Base-by-base conservation (phyloP, 2,329 filamentous ascomycete genomes). In the Penicillium digitatum region DNA sequence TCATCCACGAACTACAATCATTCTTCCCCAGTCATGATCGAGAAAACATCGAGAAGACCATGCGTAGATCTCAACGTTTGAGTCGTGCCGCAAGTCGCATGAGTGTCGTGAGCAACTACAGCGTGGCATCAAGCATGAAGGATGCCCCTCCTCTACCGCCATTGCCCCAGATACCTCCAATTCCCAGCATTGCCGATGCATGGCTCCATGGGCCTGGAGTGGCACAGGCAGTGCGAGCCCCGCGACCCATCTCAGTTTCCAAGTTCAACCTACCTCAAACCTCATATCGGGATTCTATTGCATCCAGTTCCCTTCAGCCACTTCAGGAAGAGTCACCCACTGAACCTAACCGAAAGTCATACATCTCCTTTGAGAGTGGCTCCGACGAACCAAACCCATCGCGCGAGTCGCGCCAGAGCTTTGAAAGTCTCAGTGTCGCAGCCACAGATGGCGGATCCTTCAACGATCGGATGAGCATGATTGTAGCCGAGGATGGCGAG, bases 1-100 rank as follows among this genome's bases (percentile, higher is more conserved):
- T 99, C 69, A 93, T 93, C 26, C 95, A 94, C 22, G 94, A 99
- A 70, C 79, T 99, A 56, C 94, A 90, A 1, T 95, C 92, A 0
- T 99, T 97, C 78, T 99, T 99, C 80, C 94, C 94, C 0, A 91
- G 95, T 67, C 93, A 97, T 66, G 86, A 92, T 47, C 87, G 90
- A 53, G 92, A 96, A 70, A 90, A 95, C 65, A 96, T 99, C 69
- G 94, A 97, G 72, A 88, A 91, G 64, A 97, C 94, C 0, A 92
- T 96, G 59, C 88, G 94, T 46, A 84, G 94, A 63, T 97, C 93
- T 38, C 90, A 89, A 50, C 88, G 94, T 50, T 81, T 97, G 60
- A 97, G 93, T 77, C 89, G 90, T 71, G 90, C 95, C 62, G 93
- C 95, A 62, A 95, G 90, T 72, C 89, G 93, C 29, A 81, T 99